Percentiles rank a stretch among this genome's conserved stretches.
Conservation (phyloP, 805 yeast species). For the Yamadazyma sp. region DNA sequence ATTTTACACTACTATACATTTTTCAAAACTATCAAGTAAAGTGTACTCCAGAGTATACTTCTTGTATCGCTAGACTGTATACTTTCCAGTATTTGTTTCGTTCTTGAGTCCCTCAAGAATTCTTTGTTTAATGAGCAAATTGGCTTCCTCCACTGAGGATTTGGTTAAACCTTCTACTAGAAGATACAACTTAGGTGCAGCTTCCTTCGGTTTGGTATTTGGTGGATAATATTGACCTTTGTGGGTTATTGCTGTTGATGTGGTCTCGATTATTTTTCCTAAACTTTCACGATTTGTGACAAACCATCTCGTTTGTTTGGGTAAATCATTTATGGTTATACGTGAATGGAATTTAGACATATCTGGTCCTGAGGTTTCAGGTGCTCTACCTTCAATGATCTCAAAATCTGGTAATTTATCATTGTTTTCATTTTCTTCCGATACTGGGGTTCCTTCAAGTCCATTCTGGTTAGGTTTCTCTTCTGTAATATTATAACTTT, state of each 20-base stretch:
- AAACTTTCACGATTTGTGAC: slow-evolving; percentile 67
- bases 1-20: not conserved
- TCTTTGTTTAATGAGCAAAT: slow-evolving; percentile 50
- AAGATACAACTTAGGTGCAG: slow-evolving; percentile 58
- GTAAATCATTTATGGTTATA: slow-evolving; percentile 78
- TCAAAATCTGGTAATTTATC: slow-evolving; percentile 39
- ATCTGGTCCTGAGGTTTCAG: slow-evolving; percentile 57
- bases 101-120: slow-evolving; percentile 57
- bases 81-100: slow-evolving; percentile 46
- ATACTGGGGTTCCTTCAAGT: slow-evolving; percentile 11
- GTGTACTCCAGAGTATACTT: no score
- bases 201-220: slow-evolving; percentile 37
- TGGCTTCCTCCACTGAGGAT: slow-evolving; percentile 55
- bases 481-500: slow-evolving; percentile 30
- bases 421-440: slow-evolving; percentile 12
- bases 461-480: not conserved
- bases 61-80: slow-evolving; percentile 46
- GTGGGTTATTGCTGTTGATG: slow-evolving; percentile 74
- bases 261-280: slow-evolving; percentile 61
- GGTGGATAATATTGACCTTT: slow-evolving; percentile 69
- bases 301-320: slow-evolving; percentile 76
- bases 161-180: slow-evolving; percentile 74
- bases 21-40: not conserved
- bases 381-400: slow-evolving; percentile 50
- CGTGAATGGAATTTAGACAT: slow-evolving; percentile 58